Conservation (phyloP, 1,284 basidiomycete species). For the Crucibulum parvulum region DNA sequence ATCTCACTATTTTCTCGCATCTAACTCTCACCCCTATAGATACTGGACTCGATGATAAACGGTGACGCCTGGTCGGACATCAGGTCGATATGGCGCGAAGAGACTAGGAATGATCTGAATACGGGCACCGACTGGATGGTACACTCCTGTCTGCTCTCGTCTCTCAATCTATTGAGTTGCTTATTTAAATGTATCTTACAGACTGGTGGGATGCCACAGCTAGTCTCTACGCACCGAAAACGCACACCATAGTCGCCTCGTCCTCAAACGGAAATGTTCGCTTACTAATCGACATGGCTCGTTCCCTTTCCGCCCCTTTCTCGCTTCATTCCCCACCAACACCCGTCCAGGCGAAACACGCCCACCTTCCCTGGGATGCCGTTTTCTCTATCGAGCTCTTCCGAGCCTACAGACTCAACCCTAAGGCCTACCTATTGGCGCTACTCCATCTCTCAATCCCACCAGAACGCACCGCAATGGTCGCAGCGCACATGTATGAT, state of each 20-base stretch:
- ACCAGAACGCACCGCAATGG: slow-evolving; percentile 63
- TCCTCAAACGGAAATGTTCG: slow-evolving; percentile 71
- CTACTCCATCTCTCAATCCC: slow-evolving; percentile 56
- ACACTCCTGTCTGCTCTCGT: slow-evolving; percentile 1
- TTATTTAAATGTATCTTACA: slow-evolving; percentile 21
- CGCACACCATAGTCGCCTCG: slow-evolving; percentile 54
- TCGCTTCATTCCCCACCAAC: neutral
- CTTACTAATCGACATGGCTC: slow-evolving; percentile 66
- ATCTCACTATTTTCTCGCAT: no score
- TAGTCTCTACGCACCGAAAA: slow-evolving; percentile 58
- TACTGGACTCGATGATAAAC: no score
- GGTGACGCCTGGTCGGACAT: slow-evolving; percentile 25
- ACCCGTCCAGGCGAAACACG: slow-evolving; percentile 56
- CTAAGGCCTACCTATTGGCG: slow-evolving; percentile 57
- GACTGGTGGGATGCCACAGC: slow-evolving; percentile 63
- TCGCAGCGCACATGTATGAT: slow-evolving; percentile 68
- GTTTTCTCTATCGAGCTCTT: slow-evolving; percentile 67
- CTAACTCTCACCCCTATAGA: no score
- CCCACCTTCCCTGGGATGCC: slow-evolving; percentile 67
- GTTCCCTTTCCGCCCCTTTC: slow-evolving; percentile 3
- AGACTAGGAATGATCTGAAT: slow-evolving; percentile 50
- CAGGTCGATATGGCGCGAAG: slow-evolving; percentile 47
- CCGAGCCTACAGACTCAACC: slow-evolving; percentile 65
- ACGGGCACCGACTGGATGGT: slow-evolving; percentile 61
- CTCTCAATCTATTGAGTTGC: neutral